phyloP scores from a whole-genome alignment of 1,284 basidiomycete genomes.

The Coriolopsis trogii region DNA sequence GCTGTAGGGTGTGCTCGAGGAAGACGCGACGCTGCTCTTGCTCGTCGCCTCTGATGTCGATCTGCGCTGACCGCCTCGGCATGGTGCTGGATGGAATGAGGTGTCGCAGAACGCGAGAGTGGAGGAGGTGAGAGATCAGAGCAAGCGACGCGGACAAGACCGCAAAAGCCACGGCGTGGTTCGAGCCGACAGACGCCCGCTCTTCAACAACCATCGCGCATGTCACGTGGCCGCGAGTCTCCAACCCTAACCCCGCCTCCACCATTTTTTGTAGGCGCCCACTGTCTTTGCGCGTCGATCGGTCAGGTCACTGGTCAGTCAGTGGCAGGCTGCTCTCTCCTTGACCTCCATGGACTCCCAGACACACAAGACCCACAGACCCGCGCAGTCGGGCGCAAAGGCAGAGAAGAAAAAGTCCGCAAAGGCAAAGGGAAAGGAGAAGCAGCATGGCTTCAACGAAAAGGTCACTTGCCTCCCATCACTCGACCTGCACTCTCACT shows the following conservation, averaged over 20 bases:
- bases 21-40: constrained; percentile 71
- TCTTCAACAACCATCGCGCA: constrained; percentile 28
- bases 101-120: constrained; percentile 23
- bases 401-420: constrained; percentile 69
- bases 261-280: constrained; percentile 12
- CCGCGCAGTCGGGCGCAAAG: constrained; percentile 72
- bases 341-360: constrained; percentile 59
- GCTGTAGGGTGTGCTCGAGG: constrained; percentile 74
- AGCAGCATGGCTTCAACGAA: constrained; percentile 82
- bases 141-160: constrained; percentile 6
- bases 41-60: constrained; percentile 65
- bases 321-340: background rate
- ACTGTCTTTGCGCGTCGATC: no score
- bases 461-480: constrained; percentile 61
- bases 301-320: no score
- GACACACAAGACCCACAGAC: constrained; percentile 78
- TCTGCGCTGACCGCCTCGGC: constrained; percentile 27
- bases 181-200: constrained; percentile 16
- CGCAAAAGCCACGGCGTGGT: constrained; percentile 12
- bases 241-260: constrained; percentile 10
- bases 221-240: constrained; percentile 27
- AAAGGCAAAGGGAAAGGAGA: constrained; percentile 63
- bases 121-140: constrained; percentile 1
- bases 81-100: constrained; percentile 19
- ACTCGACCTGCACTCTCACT: background rate